Evolutionary conservation across 306 rosid genomes (phyloP).

Genomic region (Prunus fruticosa): DNA sequence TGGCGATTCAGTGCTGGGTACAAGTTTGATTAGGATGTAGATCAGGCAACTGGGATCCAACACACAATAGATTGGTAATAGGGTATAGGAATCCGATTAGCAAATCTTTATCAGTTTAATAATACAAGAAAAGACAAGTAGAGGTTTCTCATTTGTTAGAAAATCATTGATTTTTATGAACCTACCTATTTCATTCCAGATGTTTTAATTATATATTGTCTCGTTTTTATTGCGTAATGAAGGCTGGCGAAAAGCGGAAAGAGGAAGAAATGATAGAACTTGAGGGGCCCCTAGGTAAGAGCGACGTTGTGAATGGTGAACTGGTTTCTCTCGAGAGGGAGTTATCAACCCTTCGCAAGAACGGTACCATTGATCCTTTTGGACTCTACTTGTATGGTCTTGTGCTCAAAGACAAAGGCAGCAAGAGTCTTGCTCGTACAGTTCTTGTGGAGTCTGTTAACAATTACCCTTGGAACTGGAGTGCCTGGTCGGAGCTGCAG

Average conservation of each 20-base stretch:
- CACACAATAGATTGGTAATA: neutral
- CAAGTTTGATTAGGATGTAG: neutral
- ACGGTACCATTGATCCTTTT: constrained; percentile 72
- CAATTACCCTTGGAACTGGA: constrained; percentile 99
- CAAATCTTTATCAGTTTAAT: neutral
- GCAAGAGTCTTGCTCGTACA: constrained; percentile 67
- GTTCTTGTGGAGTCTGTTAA: constrained; percentile 92
- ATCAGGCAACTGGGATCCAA: neutral
- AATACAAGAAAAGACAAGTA: neutral
- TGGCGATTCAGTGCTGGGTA: neutral
- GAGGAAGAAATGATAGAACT: constrained; percentile 96
- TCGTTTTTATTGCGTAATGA: constrained; percentile 15
- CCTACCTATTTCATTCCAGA: neutral
- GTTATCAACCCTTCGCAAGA: constrained; percentile 75
- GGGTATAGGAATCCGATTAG: neutral
- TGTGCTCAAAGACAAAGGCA: constrained; percentile 90
- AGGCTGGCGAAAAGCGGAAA: constrained; percentile 98
- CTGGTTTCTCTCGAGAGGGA: constrained; percentile 83
- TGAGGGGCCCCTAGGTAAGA: constrained; percentile 95
- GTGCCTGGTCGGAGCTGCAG: constrained; percentile 93
- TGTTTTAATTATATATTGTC: neutral
- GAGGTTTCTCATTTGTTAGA: neutral
- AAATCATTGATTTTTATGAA: neutral
- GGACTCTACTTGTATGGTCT: constrained; percentile 84
- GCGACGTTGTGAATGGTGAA: constrained; percentile 66